Base-by-base conservation (phyloP, 164 flowering plant genomes). In the Santalum album region DNA sequence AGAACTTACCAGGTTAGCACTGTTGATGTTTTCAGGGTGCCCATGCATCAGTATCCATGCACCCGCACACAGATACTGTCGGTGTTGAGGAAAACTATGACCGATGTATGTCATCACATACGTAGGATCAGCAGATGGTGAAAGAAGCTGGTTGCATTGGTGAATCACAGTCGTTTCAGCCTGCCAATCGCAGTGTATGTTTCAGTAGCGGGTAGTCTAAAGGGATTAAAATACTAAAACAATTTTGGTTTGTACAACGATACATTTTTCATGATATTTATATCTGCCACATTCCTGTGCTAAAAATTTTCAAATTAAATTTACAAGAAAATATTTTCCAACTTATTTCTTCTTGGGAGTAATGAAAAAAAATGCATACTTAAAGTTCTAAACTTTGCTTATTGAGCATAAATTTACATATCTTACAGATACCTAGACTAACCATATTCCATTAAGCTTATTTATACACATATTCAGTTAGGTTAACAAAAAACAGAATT, bases 1-100 rank as follows among this genome's bases (percentile, higher is more conserved):
- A 25, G 54, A 12, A 21, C 70, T 35, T 79, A 92, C 99, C 68
- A 92, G 83, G 63, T 83, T 86, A 49, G 72, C 76, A 66, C 81
- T 75, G 61, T 89, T 92, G 43, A 92, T 89, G 71, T 64, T 87
- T 67, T 92, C 99, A 45, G 95, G 86, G 58, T 82, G 94, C 29
- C 90, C 87, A 53, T 78, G 78, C 96, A 92, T 89, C 56, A 92
- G 82, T 65, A 85, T 81, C 96, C 97, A 89, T 49, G 97, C 95
- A 54, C 92, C 99, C 67, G 97, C 91, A 79, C 97, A 86, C 34
- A 92, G 72, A 72, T 87, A 87, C 38, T 81, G 82, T 10, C 95
- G 78, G 58, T 92, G 97, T 49, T 75, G 80, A 61, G 85, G 85
- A 72, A 87, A 92, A 69, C 99, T 92, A 60, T 79, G 88, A 65